Evolutionary conservation across 805 yeast species (phyloP).

Genomic region (Ogataea pilisensis): DNA sequence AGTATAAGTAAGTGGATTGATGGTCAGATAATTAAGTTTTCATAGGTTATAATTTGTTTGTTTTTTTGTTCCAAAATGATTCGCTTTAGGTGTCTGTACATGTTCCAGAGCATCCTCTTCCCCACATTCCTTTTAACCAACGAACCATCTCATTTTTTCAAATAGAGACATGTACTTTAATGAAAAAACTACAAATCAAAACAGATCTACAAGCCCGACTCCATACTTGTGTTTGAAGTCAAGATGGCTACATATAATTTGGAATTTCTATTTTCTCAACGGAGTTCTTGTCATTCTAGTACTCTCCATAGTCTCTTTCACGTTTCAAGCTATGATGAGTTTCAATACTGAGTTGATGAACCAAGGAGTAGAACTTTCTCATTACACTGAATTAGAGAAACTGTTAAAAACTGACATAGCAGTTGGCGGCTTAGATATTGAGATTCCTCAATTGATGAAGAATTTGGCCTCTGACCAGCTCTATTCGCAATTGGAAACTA

Average conservation of each 20-base stretch:
- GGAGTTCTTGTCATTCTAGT: background rate
- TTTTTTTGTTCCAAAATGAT: too few species aligned
- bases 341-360: too few species aligned
- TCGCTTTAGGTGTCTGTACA: too few species aligned
- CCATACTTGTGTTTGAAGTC: conserved; percentile 24
- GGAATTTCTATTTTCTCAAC: conserved; percentile 7
- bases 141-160: too few species aligned
- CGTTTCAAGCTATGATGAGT: background rate
- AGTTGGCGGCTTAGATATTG: background rate
- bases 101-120: too few species aligned
- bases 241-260: conserved; percentile 17
- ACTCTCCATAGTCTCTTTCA: background rate
- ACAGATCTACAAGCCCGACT: conserved; percentile 18
- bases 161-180: conserved; percentile 7
- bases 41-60: too few species aligned
- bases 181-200: conserved; percentile 18
- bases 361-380: too few species aligned
- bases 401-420: background rate
- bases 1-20: too few species aligned
- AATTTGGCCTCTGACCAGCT: background rate
- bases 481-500: background rate
- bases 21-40: too few species aligned
- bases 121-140: too few species aligned
- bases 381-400: too few species aligned
- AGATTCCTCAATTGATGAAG: background rate